Conservation (phyloP, 148 eudicot species). For the Suaeda aralocaspica region DNA sequence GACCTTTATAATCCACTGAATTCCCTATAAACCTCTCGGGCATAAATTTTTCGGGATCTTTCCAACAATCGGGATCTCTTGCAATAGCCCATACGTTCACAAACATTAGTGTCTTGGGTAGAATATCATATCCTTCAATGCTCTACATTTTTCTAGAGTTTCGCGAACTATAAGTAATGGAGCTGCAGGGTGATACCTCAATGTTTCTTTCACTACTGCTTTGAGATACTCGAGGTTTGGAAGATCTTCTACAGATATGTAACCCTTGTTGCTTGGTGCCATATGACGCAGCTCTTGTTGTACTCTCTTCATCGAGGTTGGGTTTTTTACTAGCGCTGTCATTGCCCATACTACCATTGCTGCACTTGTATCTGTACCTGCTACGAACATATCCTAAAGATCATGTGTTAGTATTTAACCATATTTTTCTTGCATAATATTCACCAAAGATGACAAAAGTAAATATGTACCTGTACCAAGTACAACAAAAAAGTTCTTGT, state of each 20-base stretch:
- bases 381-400: constrained; percentile 19
- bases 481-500: no score
- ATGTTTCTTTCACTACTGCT: constrained; percentile 35
- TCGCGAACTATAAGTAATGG: constrained; percentile 37
- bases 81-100: constrained; percentile 34
- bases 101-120: constrained; percentile 24
- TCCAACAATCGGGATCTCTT: constrained; percentile 35
- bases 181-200: constrained; percentile 29
- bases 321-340: constrained; percentile 30
- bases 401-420: no score
- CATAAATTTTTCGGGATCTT: constrained; percentile 24
- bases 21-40: constrained; percentile 36
- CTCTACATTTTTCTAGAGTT: constrained; percentile 19
- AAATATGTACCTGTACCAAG: no score
- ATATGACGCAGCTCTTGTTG: constrained; percentile 26
- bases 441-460: no score
- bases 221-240: constrained; percentile 24
- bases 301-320: constrained; percentile 19
- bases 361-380: constrained; percentile 32
- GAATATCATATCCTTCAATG: constrained; percentile 33
- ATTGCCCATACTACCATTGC: constrained; percentile 31
- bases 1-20: constrained; percentile 29
- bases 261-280: not conserved
- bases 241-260: constrained; percentile 20
- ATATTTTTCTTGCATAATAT: no score